phyloP scores from a whole-genome alignment of 257 asterid species.

The Ocimum tenuiflorum region DNA sequence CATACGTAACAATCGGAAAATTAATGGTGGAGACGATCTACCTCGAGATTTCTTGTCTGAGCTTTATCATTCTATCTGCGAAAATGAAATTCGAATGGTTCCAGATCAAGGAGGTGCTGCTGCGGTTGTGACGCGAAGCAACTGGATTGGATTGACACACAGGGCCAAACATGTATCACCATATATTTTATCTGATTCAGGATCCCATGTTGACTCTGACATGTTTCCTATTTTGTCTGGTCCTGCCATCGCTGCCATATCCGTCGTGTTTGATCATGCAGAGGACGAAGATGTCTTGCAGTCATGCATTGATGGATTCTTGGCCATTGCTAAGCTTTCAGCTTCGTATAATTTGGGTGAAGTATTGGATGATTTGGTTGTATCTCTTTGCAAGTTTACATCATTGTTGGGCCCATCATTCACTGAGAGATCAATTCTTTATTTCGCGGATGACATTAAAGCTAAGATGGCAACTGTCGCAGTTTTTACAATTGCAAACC shows the following conservation, averaged over 20 bases:
- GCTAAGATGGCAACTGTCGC: slow-evolving; percentile 79
- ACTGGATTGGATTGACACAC: slow-evolving; percentile 83
- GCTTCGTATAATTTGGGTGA: slow-evolving; percentile 56
- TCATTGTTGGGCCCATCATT: slow-evolving; percentile 58
- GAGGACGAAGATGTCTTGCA: slow-evolving; percentile 61
- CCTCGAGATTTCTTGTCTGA: slow-evolving; percentile 78
- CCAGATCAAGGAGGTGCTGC: slow-evolving; percentile 59
- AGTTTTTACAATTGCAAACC: slow-evolving; percentile 71
- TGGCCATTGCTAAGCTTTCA: slow-evolving; percentile 75
- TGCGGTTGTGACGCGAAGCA: slow-evolving; percentile 53
- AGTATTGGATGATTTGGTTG: slow-evolving; percentile 76
- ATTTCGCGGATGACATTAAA: slow-evolving; percentile 69
- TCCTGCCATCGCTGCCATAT: slow-evolving; percentile 80
- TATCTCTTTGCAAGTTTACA: slow-evolving; percentile 80
- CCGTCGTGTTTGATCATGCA: slow-evolving; percentile 79
- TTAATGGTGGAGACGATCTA: slow-evolving; percentile 90
- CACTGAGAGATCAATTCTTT: slow-evolving; percentile 50
- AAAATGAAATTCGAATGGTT: slow-evolving; percentile 77
- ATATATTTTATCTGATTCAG: slow-evolving; percentile 49
- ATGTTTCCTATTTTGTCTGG: slow-evolving; percentile 78
- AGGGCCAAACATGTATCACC: slow-evolving; percentile 62
- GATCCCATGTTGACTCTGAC: slow-evolving; percentile 64
- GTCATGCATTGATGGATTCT: slow-evolving; percentile 71
- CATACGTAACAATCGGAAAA: slow-evolving; percentile 76
- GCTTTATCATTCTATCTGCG: slow-evolving; percentile 74